Evolutionary conservation across 2,329 filamentous ascomycete species (phyloP).

Genomic region (Fusarium odoratissimum): DNA sequence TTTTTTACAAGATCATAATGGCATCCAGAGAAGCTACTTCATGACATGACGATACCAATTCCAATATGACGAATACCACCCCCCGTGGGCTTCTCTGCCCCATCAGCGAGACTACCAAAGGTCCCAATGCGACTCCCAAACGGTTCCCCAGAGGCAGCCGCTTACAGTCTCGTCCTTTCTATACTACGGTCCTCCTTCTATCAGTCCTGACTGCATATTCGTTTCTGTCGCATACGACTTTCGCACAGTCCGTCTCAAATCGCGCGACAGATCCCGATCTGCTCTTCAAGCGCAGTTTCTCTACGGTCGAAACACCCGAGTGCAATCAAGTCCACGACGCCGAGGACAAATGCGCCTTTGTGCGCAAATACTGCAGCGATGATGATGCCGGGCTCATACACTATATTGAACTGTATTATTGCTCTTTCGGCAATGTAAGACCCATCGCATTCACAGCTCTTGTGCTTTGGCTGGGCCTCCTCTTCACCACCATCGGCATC

Average conservation of each 20-base stretch:
- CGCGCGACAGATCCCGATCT: slow-evolving; percentile 18
- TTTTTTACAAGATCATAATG: slow-evolving; percentile 11
- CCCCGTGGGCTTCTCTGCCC: slow-evolving; percentile 14
- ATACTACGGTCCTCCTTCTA: slow-evolving; percentile 59
- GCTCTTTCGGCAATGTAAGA: slow-evolving; percentile 74
- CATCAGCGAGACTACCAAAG: slow-evolving; percentile 8
- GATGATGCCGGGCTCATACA: slow-evolving; percentile 91
- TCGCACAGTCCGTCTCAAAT: slow-evolving; percentile 16
- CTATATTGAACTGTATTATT: slow-evolving; percentile 94
- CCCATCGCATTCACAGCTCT: slow-evolving; percentile 84
- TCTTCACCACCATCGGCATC: slow-evolving; percentile 97
- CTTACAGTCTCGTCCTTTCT: slow-evolving; percentile 62
- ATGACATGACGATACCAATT: slow-evolving; percentile 41
- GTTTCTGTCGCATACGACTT: slow-evolving; percentile 50
- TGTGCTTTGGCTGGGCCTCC: slow-evolving; percentile 83
- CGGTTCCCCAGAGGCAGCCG: slow-evolving; percentile 48
- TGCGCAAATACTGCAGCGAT: slow-evolving; percentile 83
- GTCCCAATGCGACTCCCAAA: slow-evolving; percentile 10
- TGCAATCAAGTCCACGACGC: slow-evolving; percentile 84
- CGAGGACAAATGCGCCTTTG: slow-evolving; percentile 86
- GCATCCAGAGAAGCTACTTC: slow-evolving; percentile 23
- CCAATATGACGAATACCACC: slow-evolving; percentile 30
- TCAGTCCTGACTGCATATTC: slow-evolving; percentile 59
- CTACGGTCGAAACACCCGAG: slow-evolving; percentile 56
- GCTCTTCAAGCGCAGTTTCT: slow-evolving; percentile 44